Percentiles rank a stretch among this genome's conserved stretches.
These are phyloP conservation scores for Strombidium stylifer DNA, from an alignment of 73 alveolate species.

Conservation along the genomic window DNA sequence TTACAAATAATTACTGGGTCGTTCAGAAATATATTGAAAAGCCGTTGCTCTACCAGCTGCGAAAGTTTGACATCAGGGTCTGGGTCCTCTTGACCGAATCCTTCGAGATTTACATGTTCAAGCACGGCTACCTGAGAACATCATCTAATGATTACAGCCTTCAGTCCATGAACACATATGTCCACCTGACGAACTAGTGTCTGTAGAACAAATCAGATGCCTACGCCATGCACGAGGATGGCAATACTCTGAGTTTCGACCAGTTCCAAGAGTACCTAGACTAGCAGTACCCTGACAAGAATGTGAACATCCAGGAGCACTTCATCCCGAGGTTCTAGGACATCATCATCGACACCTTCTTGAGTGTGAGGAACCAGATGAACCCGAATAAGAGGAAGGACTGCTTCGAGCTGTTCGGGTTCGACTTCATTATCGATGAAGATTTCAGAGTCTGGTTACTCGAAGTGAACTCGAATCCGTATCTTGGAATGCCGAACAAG, in stretches of 20 bases:
- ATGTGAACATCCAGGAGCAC: conserved; percentile 28
- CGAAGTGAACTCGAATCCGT: conserved; percentile 83
- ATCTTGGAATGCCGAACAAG: conserved; percentile 55
- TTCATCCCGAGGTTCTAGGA: conserved; percentile 39
- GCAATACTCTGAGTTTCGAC: conserved; percentile 76
- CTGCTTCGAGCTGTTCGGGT: conserved; percentile 79
- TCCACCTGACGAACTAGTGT: conserved; percentile 91
- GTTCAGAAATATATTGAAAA: conserved; percentile 82
- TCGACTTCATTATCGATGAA: conserved; percentile 81
- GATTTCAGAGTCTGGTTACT: conserved; percentile 70
- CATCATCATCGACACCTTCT: conserved; percentile 37
- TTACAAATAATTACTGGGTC: conserved; percentile 50
- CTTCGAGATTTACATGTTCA: conserved; percentile 47
- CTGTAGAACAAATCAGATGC: conserved; percentile 69
- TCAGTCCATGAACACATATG: conserved; percentile 65
- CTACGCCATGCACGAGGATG: conserved; percentile 80
- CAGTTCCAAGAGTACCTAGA: conserved; percentile 65
- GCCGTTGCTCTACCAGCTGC: conserved; percentile 77
- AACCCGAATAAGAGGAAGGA: conserved; percentile 57
- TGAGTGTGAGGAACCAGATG: conserved; percentile 31
- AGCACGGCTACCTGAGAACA: conserved; percentile 58
- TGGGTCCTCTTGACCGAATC: conserved; percentile 79
- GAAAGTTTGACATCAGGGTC: conserved; percentile 85
- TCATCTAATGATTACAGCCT: conserved; percentile 46
- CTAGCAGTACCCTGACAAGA: conserved; percentile 37